Evolutionary conservation across 2,329 filamentous ascomycete genomes (phyloP), one percentile per base, ranked within the genome.

Genomic region (Trichoderma koningiopsis): DNA sequence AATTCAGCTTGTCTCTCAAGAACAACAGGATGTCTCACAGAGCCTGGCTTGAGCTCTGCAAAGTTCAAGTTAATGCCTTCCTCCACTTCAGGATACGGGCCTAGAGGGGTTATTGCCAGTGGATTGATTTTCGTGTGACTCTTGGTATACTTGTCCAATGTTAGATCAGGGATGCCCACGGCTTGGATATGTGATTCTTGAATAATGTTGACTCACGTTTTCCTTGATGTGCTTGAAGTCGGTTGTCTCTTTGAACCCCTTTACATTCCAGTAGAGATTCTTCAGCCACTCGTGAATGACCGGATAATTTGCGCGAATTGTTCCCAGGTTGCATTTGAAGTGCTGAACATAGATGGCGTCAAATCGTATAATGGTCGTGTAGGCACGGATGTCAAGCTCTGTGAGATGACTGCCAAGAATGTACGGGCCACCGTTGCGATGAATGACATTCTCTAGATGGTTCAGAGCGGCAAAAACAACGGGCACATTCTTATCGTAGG

Each of bases 191-290:
- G 3, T 3, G 14, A 10, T 33, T 14, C 1, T 52, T 6, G 6
- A 11, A 19, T 11, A 2, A 5, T 7, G 8, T n/a, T 0, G 0
- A 55, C 75, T 72, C 62, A 74, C 75, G 29, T 75, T 90, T 76
- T 91, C 89, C 78, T 91, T 91, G 75, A 91, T 91, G 73, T 91
- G 89, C 71, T 79, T 84, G 72, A 91, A 91, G 71, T 91, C 81
- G 0, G 89, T 91, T 19, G 86, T 88, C 72, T 87, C 85, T 69
- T 76, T 82, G 71, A 88, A 73, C 5, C 79, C 79, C 6, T 73
- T 73, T 1, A 76, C 74, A 72, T 92, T 89, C 91, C 91, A 93
- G 76, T 93, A 94, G 65, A 93, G 77, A 70, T 87, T 84, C 63
- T 89, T 82, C 70, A 93, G 71, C 91, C 91, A 93, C 70, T 84